phyloP scores from a whole-genome alignment of 2,329 filamentous ascomycete species.

The Leptographium wingfieldii region DNA sequence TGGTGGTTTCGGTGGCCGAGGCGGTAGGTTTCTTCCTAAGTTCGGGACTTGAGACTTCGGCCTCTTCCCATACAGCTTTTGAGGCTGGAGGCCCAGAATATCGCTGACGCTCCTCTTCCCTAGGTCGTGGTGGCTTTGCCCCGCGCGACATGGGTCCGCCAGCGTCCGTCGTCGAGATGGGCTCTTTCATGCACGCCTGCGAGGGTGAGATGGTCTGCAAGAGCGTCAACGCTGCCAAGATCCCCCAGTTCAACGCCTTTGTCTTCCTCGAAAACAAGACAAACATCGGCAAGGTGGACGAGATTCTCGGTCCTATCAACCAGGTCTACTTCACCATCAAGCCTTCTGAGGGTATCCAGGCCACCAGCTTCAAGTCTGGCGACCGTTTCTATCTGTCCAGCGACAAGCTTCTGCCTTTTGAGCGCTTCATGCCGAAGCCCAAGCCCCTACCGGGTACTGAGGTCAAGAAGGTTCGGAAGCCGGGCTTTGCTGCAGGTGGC shows the following conservation, averaged over 20 bases:
- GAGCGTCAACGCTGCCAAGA: conserved; percentile 75
- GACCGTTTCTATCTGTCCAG: conserved; percentile 95
- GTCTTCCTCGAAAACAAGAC: conserved; percentile 98
- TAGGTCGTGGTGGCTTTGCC: conserved; percentile 47
- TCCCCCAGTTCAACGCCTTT: conserved; percentile 97
- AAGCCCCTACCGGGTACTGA: conserved; percentile 57
- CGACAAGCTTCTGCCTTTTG: conserved; percentile 88
- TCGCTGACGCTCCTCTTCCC: conserved; percentile 12
- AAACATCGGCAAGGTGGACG: conserved; percentile 95
- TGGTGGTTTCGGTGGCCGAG: conserved; percentile 35
- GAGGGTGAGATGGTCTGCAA: conserved; percentile 98
- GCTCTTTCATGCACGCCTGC: conserved; percentile 82
- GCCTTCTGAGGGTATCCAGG: conserved; percentile 90
- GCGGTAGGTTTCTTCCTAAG: conserved; percentile 26
- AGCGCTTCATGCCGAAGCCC: conserved; percentile 93
- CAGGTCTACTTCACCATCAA: conserved; percentile 98
- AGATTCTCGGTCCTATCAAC: conserved; percentile 94
- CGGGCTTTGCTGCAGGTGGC: conserved; percentile 35
- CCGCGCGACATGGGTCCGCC: conserved; percentile 49
- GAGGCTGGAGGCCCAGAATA: neutral
- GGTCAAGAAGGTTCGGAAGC: conserved; percentile 41
- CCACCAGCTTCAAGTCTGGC: conserved; percentile 84
- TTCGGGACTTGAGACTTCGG: neutral
- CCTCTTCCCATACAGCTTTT: neutral
- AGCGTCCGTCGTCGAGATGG: conserved; percentile 65